Evolutionary conservation across 2,329 filamentous ascomycete genomes (phyloP), one percentile per base, ranked within the genome.

Genomic region (Talaromyces sp.): DNA sequence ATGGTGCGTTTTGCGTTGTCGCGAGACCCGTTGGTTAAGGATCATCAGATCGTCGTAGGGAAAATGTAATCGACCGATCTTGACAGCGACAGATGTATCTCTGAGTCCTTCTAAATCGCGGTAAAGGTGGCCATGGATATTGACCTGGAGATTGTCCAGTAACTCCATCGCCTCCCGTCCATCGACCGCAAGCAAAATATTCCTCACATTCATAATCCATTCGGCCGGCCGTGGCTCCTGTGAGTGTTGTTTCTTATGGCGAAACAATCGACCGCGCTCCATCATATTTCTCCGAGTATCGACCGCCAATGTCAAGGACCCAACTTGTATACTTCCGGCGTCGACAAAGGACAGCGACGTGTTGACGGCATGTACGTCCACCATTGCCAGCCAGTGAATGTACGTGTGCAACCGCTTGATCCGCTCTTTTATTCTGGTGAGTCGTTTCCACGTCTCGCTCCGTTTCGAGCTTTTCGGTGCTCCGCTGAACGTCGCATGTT

Each of bases 211-310:
- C 69, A 96, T 84, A 66, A 96, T 93, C 93, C 96, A 99, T 80
- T 99, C 96, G 1, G 93, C 93, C 42, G 95, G 92, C 54, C 85
- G 83, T 69, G 89, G 87, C 57, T 86, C 80, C 31, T 83, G 81
- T 48, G 82, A 82, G 67, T 85, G 82, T 67, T 87, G 82, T 71
- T 87, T 87, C 75, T 89, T 84, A 71, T 92, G 91, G 69, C 93
- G 88, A 76, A 96, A 96, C 70, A 96, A 88, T 50, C 92, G 89
- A 64, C 91, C 92, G 61, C 92, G 86, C 72, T 97, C 93, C 33
- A 96, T 91, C 77, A 93, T 93, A 77, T 96, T 96, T 65, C 87
- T 88, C 68, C 96, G 83, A 6, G 95, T 98, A 73, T 99, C 93
- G 60, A 99, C 90, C 5, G 91, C 90, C 64, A 96, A 80, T 14